A percentile compares a stretch with the other conserved stretches of the same genome.
Conservation (phyloP, 2,329 filamentous ascomycete species). For the Keithomyces neogunnii region DNA sequence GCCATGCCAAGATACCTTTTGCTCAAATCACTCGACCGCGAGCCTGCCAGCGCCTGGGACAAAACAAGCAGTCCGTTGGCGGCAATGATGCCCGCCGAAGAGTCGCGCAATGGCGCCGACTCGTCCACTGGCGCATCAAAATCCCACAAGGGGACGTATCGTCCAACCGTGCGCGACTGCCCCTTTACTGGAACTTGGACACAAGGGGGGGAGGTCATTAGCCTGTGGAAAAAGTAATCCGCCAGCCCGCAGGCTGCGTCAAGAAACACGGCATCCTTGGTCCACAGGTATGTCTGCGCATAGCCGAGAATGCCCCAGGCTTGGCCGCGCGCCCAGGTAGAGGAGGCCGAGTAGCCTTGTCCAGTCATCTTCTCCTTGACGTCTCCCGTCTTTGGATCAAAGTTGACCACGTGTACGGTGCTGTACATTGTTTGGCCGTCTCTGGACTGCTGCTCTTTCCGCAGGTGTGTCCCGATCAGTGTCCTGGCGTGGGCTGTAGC, state of each 20-base stretch:
- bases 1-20: not conserved
- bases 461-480: constrained; percentile 29
- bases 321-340: constrained; percentile 41
- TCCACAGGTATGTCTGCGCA: constrained; percentile 32
- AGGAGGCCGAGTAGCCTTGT: constrained; percentile 35
- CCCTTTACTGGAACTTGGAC: constrained; percentile 11
- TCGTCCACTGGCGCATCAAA: constrained; percentile 32
- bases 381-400: constrained; percentile 29
- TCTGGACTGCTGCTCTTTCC: constrained; percentile 15
- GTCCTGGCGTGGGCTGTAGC: constrained; percentile 31
- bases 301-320: constrained; percentile 41
- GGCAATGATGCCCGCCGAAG: constrained; percentile 30
- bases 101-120: constrained; percentile 21
- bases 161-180: not conserved
- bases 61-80: constrained; percentile 33
- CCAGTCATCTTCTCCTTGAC: constrained; percentile 28
- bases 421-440: constrained; percentile 12
- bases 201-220: constrained; percentile 19
- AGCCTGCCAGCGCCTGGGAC: constrained; percentile 15
- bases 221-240: constrained; percentile 35
- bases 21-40: not conserved
- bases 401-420: constrained; percentile 36
- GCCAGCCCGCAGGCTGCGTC: constrained; percentile 33
- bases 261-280: constrained; percentile 29
- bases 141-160: constrained; percentile 22